Evolutionary conservation across 495 filamentous ascomycete genomes (phyloP), one percentile per base, ranked within the genome.

Genomic region (Amniculicola lignicola): DNA sequence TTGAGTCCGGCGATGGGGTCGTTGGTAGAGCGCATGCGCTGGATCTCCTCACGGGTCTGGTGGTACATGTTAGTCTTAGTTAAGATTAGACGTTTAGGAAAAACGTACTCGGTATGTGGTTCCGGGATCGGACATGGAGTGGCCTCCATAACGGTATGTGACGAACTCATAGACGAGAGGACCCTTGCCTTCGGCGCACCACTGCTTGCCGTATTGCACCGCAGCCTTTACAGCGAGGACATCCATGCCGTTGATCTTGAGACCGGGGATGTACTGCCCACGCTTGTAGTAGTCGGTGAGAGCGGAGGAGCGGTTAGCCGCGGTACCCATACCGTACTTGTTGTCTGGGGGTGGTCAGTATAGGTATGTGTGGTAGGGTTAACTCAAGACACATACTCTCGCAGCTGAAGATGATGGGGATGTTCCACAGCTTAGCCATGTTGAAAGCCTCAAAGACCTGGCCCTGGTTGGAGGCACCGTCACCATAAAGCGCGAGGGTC

Each of bases 211-310:
- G 80, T 95, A 90, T 73, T 89, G 73, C 58, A 94, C 89, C 51
- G 94, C 93, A 45, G 90, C 88, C 82, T 95, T 96, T 71, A 96
- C 93, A 61, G 93, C 93, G 47, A 98, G 88, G 64, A 96, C 89
- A 72, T 98, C 93, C 93, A 98, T 98, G 72, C 89, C 93, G 77
- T 98, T 98, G 71, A 98, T 89, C 79, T 97, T 98, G 54, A 98
- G 83, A 76, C 93, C 93, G 55, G 93, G 93, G 67, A 98, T 98
- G 79, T 97, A 98, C 78, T 98, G 93, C 59, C 93, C 93, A 75
- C 93, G 94, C 83, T 97, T 96, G 85, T 98, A 98, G 86, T 98
- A 98, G 72, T 98, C 94, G 69, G 93, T 96, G 63, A 96, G 75
- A 60, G 93, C 93, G 59, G 92, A 88, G 61, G 93, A 87, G 65